phyloP scores from a whole-genome alignment of 1,139 yeast species.

The Geotrichum phurueaensis region DNA sequence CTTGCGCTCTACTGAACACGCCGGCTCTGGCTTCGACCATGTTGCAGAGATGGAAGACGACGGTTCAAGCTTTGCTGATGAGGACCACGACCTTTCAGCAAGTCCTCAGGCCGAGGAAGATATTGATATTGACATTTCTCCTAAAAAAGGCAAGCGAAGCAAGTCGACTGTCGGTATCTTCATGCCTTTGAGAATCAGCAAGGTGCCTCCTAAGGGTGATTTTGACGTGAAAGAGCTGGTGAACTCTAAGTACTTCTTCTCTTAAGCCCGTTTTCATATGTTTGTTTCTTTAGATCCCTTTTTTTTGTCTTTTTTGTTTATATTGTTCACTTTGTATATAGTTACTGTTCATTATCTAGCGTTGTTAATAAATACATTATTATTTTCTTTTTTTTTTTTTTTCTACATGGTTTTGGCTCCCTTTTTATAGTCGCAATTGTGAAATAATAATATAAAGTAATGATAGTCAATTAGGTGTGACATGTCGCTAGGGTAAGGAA shows the following conservation, averaged over 20 bases:
- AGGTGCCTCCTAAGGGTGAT: slow-evolving; percentile 73
- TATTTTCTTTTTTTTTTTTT: neutral
- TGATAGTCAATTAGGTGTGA: no score
- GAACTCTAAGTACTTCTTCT: slow-evolving; percentile 77
- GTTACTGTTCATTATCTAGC: neutral
- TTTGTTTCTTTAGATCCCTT: neutral
- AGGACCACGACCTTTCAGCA: slow-evolving; percentile 4
- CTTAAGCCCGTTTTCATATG: slow-evolving; percentile 25
- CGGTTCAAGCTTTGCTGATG: slow-evolving; percentile 8
- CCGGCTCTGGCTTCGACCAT: slow-evolving; percentile 33
- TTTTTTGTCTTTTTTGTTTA: neutral
- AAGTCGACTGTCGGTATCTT: slow-evolving; percentile 33
- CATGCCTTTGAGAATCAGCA: slow-evolving; percentile 66
- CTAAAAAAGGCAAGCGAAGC: neutral
- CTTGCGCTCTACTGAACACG: slow-evolving; percentile 33
- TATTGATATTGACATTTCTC: slow-evolving; percentile 10
- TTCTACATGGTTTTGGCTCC: neutral
- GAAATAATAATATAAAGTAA: neutral
- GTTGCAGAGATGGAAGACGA: slow-evolving; percentile 19
- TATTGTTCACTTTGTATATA: neutral
- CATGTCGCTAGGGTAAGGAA: neutral
- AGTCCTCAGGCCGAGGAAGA: slow-evolving; percentile 19
- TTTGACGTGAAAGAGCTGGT: slow-evolving; percentile 72
- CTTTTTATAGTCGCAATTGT: neutral
- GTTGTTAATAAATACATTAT: neutral